phyloP scores from a whole-genome alignment of 345 rosid genomes.

The Boechera stricta region DNA sequence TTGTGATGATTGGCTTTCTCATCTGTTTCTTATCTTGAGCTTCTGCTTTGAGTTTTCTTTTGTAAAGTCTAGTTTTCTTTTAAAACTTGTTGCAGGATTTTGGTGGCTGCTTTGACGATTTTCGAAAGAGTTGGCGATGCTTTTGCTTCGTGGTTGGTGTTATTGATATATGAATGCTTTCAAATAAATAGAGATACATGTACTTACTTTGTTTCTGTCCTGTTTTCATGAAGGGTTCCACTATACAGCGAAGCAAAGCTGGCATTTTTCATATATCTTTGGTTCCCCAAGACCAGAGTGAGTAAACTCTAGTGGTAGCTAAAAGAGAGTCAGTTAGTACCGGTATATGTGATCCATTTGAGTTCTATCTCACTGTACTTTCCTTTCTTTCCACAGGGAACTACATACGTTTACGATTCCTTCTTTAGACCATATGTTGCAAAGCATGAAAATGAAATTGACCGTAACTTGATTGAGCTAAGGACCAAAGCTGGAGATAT shows the following conservation, averaged over 20 bases:
- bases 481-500: slow-evolving; percentile 58
- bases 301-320: slow-evolving; percentile 12
- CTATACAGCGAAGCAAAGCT: slow-evolving; percentile 79
- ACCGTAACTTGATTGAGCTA: slow-evolving; percentile 64
- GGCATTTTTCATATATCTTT: slow-evolving; percentile 74
- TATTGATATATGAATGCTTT: slow-evolving; percentile 5
- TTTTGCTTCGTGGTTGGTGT: slow-evolving; percentile 68
- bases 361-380: slow-evolving; percentile 28
- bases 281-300: slow-evolving; percentile 82
- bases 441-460: slow-evolving; percentile 71
- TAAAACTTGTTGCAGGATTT: slow-evolving; percentile 58
- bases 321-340: not conserved
- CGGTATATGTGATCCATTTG: not conserved
- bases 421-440: slow-evolving; percentile 57
- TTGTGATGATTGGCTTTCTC: slow-evolving; percentile 17
- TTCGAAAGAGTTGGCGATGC: slow-evolving; percentile 75
- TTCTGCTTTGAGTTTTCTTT: slow-evolving; percentile 9
- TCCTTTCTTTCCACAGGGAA: slow-evolving; percentile 53
- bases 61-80: not conserved
- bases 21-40: not conserved
- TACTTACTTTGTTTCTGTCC: slow-evolving; percentile 30
- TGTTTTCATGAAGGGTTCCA: slow-evolving; percentile 65
- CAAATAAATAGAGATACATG: not conserved
- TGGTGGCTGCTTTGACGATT: slow-evolving; percentile 69
- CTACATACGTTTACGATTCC: slow-evolving; percentile 61